phyloP scores from a whole-genome alignment of 1,139 yeast species.

The Groenewaldozyma auringiensis region DNA sequence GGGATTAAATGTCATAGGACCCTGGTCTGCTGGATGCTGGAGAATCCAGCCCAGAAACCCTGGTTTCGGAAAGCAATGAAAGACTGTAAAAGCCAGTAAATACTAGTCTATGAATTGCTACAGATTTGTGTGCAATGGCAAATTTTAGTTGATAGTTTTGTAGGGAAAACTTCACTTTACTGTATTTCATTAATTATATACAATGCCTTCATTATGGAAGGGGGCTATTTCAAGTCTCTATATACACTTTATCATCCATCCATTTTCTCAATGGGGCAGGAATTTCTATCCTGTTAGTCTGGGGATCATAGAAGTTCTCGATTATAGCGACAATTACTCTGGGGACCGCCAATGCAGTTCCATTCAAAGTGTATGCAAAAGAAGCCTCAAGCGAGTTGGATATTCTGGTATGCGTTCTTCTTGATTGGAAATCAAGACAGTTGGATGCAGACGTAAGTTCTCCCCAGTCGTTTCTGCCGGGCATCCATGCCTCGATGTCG shows the following conservation, averaged over 20 bases:
- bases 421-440: conserved; percentile 85
- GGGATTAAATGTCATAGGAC: too few species aligned
- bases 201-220: too few species aligned
- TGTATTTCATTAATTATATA: too few species aligned
- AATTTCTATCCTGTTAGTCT: conserved; percentile 45
- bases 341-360: conserved; percentile 95
- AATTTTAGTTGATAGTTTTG: too few species aligned
- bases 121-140: too few species aligned
- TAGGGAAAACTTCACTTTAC: too few species aligned
- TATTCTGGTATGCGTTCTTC: conserved; percentile 65
- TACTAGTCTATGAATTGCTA: too few species aligned
- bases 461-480: conserved; percentile 91
- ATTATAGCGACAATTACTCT: conserved; percentile 79
- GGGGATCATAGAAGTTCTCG: conserved; percentile 71
- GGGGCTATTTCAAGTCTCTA: too few species aligned
- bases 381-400: conserved; percentile 31
- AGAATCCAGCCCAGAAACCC: too few species aligned
- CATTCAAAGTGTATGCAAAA: conserved; percentile 80
- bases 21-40: too few species aligned
- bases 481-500: conserved; percentile 98
- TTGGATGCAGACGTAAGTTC: conserved; percentile 88
- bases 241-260: conserved; percentile 31
- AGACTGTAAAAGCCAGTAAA: too few species aligned
- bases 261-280: conserved; percentile 54
- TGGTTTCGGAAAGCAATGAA: too few species aligned